Evolutionary conservation across 306 rosid genomes (phyloP), one percentile per base, ranked within the genome.

Genomic region (Ormosia emarginata): DNA sequence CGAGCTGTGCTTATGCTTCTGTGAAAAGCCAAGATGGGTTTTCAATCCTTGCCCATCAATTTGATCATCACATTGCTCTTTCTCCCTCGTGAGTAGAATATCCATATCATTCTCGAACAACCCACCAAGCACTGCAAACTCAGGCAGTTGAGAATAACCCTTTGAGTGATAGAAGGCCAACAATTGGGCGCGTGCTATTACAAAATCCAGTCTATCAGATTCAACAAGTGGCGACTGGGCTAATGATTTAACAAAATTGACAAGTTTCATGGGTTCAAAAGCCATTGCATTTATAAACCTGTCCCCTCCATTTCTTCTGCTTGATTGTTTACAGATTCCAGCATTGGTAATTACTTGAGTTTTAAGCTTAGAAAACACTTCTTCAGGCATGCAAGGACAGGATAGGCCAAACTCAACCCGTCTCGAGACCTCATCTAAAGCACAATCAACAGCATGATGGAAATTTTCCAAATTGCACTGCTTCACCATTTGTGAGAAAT

Each of bases 361-460:
- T 78, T 88, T 85, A 77, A 91, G 77, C 67, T 75, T 67, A 24
- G 78, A 82, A 85, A 82, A 83, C 40, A 77, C 81, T 83, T 90
- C 91, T 73, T 77, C 79, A 12, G 93, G 85, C 11, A 87, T 47
- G 87, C 99, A 95, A 50, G 92, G 79, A 73, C 99, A 95, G 52
- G 90, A 84, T 78, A 95, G 78, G 67, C 94, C 90, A 74, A 85
- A 86, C 90, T 91, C 92, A 64, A 91, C 90, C 66, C 94, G 89
- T 44, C 95, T 91, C 0, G 98, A 91, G 53, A 93, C 63, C 90
- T 95, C 99, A 46, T 83, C 95, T 84, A 95, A 63, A 82, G 92
- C 95, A 85, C 93, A 89, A 49, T 43, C 83, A 85, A 95, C 75
- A 18, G 99, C 99, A 77, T 57, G 36, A 8, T 67, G 90, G 76